phyloP scores from a whole-genome alignment of 2,329 filamentous ascomycete species.

The Curvularia eragrostidis region DNA sequence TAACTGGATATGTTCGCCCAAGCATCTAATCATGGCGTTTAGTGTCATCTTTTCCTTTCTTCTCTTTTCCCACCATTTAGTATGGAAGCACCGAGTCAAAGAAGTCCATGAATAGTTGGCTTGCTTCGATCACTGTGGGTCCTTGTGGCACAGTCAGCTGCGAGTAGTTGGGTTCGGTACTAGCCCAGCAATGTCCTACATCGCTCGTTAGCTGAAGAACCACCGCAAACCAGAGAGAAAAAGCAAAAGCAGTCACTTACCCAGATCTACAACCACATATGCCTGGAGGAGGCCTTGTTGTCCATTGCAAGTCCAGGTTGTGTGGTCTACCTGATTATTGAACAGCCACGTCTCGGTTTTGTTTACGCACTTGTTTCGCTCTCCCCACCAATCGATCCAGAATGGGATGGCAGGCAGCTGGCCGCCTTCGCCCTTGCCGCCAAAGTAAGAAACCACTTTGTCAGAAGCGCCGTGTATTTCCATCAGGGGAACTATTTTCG shows the following conservation, averaged over 20 bases:
- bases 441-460: slow-evolving; percentile 55
- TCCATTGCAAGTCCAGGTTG: slow-evolving; percentile 53
- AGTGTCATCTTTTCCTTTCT: neutral
- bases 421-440: slow-evolving; percentile 53
- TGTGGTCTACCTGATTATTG: slow-evolving; percentile 53
- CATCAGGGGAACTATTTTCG: slow-evolving; percentile 53
- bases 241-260: slow-evolving; percentile 30
- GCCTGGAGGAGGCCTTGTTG: slow-evolving; percentile 51
- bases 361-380: slow-evolving; percentile 49
- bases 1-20: neutral
- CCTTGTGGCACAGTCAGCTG: slow-evolving; percentile 49
- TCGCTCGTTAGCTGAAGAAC: slow-evolving; percentile 10
- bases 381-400: slow-evolving; percentile 53
- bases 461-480: slow-evolving; percentile 61
- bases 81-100: slow-evolving; percentile 41
- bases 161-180: slow-evolving; percentile 55
- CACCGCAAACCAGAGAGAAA: neutral
- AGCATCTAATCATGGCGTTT: neutral
- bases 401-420: slow-evolving; percentile 55
- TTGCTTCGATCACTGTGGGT: slow-evolving; percentile 55
- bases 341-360: slow-evolving; percentile 46
- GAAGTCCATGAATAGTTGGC: slow-evolving; percentile 55
- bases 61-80: neutral
- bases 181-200: slow-evolving; percentile 55
- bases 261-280: slow-evolving; percentile 55